Evolutionary conservation across 1,284 basidiomycete species (phyloP).

Genomic region (Moniliophthora roreri): DNA sequence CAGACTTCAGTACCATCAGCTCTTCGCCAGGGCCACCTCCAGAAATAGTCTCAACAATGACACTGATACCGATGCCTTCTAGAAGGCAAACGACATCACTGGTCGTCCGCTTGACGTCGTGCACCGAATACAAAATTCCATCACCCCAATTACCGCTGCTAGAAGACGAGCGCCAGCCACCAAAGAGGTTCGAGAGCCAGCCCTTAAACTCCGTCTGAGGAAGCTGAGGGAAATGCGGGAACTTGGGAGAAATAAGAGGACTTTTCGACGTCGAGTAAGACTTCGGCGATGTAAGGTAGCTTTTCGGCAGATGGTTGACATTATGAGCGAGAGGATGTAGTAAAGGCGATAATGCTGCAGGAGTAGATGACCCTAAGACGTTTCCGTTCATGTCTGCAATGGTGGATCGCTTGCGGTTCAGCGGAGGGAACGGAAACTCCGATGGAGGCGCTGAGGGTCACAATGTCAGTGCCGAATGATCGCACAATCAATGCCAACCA

Average conservation of each 20-base stretch:
- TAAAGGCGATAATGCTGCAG: constrained; percentile 11
- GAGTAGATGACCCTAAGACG: constrained; percentile 18
- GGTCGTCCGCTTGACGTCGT: constrained; percentile 63
- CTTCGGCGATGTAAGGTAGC: background rate
- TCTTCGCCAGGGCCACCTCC: constrained; percentile 28
- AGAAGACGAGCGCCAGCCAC: constrained; percentile 49
- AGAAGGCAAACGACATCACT: constrained; percentile 66
- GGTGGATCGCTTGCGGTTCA: constrained; percentile 21
- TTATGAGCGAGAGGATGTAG: constrained; percentile 54
- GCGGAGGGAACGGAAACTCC: constrained; percentile 22
- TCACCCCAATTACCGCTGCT: constrained; percentile 31
- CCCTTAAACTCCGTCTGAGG: constrained; percentile 31
- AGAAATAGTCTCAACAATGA: constrained; percentile 36
- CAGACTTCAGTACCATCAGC: constrained; percentile 58
- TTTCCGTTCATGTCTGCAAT: background rate
- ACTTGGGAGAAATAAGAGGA: constrained; percentile 1
- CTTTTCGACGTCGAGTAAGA: background rate
- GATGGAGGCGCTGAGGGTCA: constrained; percentile 25
- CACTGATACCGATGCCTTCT: constrained; percentile 61
- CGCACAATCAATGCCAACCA: constrained; percentile 14
- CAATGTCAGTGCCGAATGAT: constrained; percentile 13
- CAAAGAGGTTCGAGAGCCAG: constrained; percentile 81
- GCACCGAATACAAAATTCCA: constrained; percentile 66
- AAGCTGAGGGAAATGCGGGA: background rate
- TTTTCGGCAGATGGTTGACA: constrained; percentile 44